Evolutionary conservation across 306 rosid species (phyloP).

Genomic region (Malus sylvestris): DNA sequence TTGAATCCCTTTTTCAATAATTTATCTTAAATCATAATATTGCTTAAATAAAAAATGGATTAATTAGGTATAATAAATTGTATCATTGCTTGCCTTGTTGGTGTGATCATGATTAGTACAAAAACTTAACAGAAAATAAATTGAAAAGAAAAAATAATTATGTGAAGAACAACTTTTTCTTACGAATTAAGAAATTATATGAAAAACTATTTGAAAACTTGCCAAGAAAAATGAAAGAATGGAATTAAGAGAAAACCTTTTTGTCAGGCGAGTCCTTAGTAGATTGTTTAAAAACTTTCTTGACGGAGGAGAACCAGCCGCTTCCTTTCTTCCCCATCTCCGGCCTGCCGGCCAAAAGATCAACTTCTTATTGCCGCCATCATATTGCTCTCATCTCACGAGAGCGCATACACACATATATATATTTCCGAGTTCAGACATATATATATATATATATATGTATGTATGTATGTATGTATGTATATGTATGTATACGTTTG

Average conservation of each 20-base stretch:
- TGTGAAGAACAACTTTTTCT: too few relatives aligned
- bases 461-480: too few relatives aligned
- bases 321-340: slow-evolving; percentile 86
- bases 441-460: too few relatives aligned
- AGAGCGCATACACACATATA: not conserved
- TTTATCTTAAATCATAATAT: too few relatives aligned
- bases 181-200: too few relatives aligned
- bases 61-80: not conserved
- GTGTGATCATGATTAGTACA: not conserved
- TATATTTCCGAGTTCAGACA: too few relatives aligned
- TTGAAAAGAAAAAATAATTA: not conserved
- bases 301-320: slow-evolving; percentile 84
- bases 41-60: too few relatives aligned
- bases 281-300: slow-evolving; percentile 74
- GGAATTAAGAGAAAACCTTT: slow-evolving; percentile 32
- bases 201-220: too few relatives aligned
- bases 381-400: not conserved
- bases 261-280: slow-evolving; percentile 54
- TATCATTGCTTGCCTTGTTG: not conserved
- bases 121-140: not conserved
- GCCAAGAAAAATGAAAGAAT: not conserved
- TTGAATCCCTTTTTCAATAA: too few relatives aligned
- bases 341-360: slow-evolving; percentile 17
- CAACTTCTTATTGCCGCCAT: slow-evolving; percentile 4
- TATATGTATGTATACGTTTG: too few relatives aligned